Conservation (phyloP, 2,329 filamentous ascomycete species). For the Penicillium sp. region DNA sequence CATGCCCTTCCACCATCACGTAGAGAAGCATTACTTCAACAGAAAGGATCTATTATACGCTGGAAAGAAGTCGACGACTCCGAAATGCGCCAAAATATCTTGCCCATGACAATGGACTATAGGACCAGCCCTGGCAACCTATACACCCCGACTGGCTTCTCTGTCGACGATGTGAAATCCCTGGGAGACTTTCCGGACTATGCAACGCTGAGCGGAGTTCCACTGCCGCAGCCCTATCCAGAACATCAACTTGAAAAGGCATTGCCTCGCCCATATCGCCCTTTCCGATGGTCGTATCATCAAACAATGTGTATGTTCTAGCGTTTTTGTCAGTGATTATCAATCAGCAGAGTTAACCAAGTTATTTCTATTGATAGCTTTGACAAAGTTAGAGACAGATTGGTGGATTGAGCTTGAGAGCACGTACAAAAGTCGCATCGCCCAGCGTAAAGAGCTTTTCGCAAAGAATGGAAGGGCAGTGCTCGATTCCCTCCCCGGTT, state of each 20-base stretch:
- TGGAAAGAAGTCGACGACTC: conserved; percentile 34
- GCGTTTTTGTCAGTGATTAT: not conserved
- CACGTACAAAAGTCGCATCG: conserved; percentile 70
- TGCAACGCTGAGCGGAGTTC: conserved; percentile 72
- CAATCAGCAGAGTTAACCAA: not conserved
- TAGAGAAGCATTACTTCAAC: conserved; percentile 49
- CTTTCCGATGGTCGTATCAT: conserved; percentile 82
- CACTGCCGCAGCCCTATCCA: conserved; percentile 65
- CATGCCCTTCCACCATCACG: conserved; percentile 59
- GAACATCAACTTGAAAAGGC: conserved; percentile 73
- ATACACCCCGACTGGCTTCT: conserved; percentile 71
- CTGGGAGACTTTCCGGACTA: conserved; percentile 83
- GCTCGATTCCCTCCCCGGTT: conserved; percentile 71
- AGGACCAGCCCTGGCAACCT: conserved; percentile 39
- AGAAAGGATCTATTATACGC: conserved; percentile 23
- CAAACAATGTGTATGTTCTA: conserved; percentile 81
- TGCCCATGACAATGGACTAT: conserved; percentile 50
- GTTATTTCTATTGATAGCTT: conserved; percentile 53
- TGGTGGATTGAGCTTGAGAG: conserved; percentile 90
- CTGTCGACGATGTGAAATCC: conserved; percentile 68
- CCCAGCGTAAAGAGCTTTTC: conserved; percentile 69
- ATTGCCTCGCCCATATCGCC: conserved; percentile 74
- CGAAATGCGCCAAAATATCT: conserved; percentile 36
- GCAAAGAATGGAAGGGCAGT: conserved; percentile 66
- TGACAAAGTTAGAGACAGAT: conserved; percentile 77